Evolutionary conservation across 108 stramenopile genomes (phyloP), one percentile per base, ranked within the genome.

Genomic region (Fragilariopsis cylindrus): DNA sequence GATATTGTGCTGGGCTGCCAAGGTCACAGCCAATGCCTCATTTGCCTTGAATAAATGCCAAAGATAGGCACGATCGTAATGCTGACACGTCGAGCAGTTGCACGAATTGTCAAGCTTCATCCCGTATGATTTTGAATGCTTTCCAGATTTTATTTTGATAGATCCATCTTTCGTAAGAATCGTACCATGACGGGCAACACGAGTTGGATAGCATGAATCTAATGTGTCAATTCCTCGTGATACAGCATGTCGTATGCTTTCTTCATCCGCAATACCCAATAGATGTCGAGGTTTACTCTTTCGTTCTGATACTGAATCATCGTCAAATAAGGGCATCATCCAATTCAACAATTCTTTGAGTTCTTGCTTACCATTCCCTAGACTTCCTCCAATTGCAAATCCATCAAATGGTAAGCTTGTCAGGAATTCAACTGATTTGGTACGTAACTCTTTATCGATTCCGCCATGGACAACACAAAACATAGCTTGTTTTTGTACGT

Each of bases 391-490:
- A 74, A 98, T 96, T 16, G 90, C 93, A 71, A 89, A 94, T 6
- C 97, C 97, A 77, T 98, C 97, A 81, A 98, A 98, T 1, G 94
- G 94, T 44, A 98, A 71, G 3, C 92, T 90, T 3, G 95, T 95
- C 55, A 98, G 77, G 70, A 95, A 96, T 0, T 96, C 90, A 11
- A 96, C 60, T 73, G 87, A 88, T 77, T 87, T 76, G 13, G 79
- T 82, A 7, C 97, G 81, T 53, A 98, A 72, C 53, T 93, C 86
- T 7, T 71, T 69, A 76, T 96, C 95, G 21, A 96, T 70, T 12
- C 97, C 97, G 12, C 97, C 97, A 76, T 98, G 97, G 21, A 98
- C 84, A 3, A 98, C 97, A 47, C 88, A 89, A 72, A 91, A 98
- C 93, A 98, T 98, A 39, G 96, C 96, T 63, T 98, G 97, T 7